A percentile compares a stretch with the other conserved stretches of the same genome.
These are phyloP conservation scores for Juglanconis sp. DNA, from an alignment of 2,329 filamentous ascomycete genomes.

Conservation along the genomic window DNA sequence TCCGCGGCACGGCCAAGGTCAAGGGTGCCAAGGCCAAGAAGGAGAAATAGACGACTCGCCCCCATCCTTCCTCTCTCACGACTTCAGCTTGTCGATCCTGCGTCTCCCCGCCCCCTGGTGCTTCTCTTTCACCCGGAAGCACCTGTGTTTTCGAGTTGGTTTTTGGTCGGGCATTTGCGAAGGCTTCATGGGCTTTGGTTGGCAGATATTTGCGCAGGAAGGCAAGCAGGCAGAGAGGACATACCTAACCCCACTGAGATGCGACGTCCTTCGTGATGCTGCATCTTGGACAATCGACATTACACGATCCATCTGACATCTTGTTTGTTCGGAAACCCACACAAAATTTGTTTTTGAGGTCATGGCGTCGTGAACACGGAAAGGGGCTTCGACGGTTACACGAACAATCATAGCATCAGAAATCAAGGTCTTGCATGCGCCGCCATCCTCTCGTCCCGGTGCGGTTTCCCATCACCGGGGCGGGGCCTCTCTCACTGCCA, in stretches of 20 bases:
- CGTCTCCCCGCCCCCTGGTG: constrained; percentile 3
- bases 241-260: neutral
- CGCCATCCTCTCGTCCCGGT: neutral
- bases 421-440: constrained; percentile 14
- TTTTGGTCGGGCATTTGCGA: constrained; percentile 16
- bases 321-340: constrained; percentile 6
- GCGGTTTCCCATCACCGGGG: neutral
- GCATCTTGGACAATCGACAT: constrained; percentile 10
- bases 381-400: constrained; percentile 7
- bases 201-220: constrained; percentile 9
- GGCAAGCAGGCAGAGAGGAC: constrained; percentile 6
- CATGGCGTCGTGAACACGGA: constrained; percentile 15
- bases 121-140: neutral
- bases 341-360: constrained; percentile 13
- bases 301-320: constrained; percentile 13
- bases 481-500: neutral
- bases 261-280: constrained; percentile 6
- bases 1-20: constrained; percentile 96
- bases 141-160: constrained; percentile 15
- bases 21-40: constrained; percentile 95
- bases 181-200: constrained; percentile 13
- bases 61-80: neutral
- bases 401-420: constrained; percentile 14
- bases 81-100: constrained; percentile 8
- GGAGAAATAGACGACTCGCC: constrained; percentile 68